Percentiles rank a stretch among this genome's conserved stretches.
Conservation (phyloP, 768 basidiomycete genomes). For the Boletus reticulatus region DNA sequence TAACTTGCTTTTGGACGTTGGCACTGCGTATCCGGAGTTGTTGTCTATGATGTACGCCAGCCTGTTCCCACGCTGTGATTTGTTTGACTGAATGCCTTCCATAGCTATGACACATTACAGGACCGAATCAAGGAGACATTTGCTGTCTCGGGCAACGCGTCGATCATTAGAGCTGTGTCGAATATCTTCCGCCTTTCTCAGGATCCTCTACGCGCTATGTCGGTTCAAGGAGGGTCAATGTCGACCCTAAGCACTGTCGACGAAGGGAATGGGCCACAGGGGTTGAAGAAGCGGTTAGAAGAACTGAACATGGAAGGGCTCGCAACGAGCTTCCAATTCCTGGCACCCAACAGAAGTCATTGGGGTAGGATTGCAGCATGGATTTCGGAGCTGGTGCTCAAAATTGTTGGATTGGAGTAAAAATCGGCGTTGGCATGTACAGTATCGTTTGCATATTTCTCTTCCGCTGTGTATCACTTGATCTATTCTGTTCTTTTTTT, state of each 20-base stretch:
- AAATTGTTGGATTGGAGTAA: slow-evolving; percentile 43
- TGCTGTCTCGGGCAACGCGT: slow-evolving; percentile 66
- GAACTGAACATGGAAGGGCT: slow-evolving; percentile 74
- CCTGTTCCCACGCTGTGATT: slow-evolving; percentile 1
- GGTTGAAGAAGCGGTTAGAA: slow-evolving; percentile 56
- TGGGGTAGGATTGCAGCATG: slow-evolving; percentile 70
- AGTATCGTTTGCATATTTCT: slow-evolving; percentile 11
- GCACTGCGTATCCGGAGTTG: slow-evolving; percentile 65
- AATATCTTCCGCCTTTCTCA: slow-evolving; percentile 71
- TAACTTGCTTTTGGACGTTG: slow-evolving; percentile 69
- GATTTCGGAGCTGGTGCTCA: slow-evolving; percentile 62
- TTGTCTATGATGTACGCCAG: slow-evolving; percentile 66
- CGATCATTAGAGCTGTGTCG: slow-evolving; percentile 70
- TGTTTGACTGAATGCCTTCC: slow-evolving; percentile 4
- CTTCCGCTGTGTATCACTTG: slow-evolving; percentile 2
- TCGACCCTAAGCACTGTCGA: slow-evolving; percentile 66
- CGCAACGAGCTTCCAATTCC: slow-evolving; percentile 69
- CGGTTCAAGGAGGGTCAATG: slow-evolving; percentile 49
- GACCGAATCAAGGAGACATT: slow-evolving; percentile 74
- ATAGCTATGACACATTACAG: slow-evolving; percentile 72
- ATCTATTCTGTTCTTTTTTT: neutral
- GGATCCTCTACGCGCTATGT: slow-evolving; percentile 44
- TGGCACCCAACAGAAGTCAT: slow-evolving; percentile 51
- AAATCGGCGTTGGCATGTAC: slow-evolving; percentile 14
- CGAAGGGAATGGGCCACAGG: slow-evolving; percentile 42